phyloP scores from a whole-genome alignment of 192 early-diverging fungal species.

The Umbelopsis ramanniana region DNA sequence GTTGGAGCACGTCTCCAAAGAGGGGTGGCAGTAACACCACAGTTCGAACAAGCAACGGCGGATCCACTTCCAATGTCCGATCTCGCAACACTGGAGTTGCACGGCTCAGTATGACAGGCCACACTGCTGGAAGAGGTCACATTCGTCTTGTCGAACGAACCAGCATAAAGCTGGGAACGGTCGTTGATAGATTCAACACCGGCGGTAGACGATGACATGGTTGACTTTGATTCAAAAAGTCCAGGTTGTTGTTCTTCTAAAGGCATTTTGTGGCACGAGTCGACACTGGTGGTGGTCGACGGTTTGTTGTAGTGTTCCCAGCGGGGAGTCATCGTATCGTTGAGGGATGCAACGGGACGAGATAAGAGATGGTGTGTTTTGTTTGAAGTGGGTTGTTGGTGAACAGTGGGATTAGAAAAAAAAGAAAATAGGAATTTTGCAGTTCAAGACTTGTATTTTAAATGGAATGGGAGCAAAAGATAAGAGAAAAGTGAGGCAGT shows the following conservation, averaged over 20 bases:
- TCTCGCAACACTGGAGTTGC: conserved; percentile 46
- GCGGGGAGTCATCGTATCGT: conserved; percentile 20
- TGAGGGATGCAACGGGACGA: neutral
- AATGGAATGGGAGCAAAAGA: neutral
- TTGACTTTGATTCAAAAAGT: conserved; percentile 25
- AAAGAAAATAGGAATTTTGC: too few relatives aligned
- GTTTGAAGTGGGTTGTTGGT: neutral
- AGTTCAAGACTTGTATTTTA: neutral
- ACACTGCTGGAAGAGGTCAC: conserved; percentile 37
- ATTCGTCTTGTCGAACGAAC: conserved; percentile 36
- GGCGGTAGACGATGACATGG: conserved; percentile 4
- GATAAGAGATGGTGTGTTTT: neutral
- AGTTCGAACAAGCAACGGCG: conserved; percentile 66
- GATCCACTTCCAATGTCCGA: conserved; percentile 43
- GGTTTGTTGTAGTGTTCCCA: conserved; percentile 39
- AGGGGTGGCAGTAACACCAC: conserved; percentile 69
- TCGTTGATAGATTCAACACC: conserved; percentile 21
- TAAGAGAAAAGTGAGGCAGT: neutral
- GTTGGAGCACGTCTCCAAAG: conserved; percentile 75
- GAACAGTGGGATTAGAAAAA: neutral
- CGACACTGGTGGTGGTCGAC: conserved; percentile 43
- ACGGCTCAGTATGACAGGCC: conserved; percentile 33
- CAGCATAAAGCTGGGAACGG: conserved; percentile 25
- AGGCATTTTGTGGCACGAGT: conserved; percentile 43
- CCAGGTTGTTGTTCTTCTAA: conserved; percentile 27